These are phyloP conservation scores for Amyloporia xantha DNA, from an alignment of 768 basidiomycete species.

Conservation along the genomic window DNA sequence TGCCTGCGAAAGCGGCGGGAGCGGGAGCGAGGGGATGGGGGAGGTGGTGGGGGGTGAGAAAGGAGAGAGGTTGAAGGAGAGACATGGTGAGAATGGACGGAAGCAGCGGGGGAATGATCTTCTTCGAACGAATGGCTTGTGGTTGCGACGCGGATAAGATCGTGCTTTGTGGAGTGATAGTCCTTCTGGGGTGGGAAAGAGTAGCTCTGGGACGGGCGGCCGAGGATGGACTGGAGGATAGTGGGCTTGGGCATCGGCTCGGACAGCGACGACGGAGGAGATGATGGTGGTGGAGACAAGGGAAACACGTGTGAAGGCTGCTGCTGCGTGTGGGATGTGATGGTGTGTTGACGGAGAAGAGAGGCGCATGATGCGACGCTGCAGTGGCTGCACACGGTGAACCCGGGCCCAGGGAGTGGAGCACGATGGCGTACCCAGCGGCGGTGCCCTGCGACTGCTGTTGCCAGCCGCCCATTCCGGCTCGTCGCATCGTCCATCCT, in stretches of 20 bases:
- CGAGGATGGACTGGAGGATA: slow-evolving; percentile 53
- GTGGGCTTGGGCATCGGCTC: slow-evolving; percentile 47
- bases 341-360: not conserved
- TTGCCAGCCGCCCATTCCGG: too few relatives aligned
- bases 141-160: slow-evolving; percentile 42
- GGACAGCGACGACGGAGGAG: not conserved
- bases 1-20: not conserved
- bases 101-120: not conserved
- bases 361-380: not conserved
- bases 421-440: too few relatives aligned
- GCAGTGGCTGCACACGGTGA: too few relatives aligned
- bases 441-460: too few relatives aligned
- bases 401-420: too few relatives aligned
- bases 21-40: slow-evolving; percentile 8
- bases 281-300: too few relatives aligned
- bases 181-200: slow-evolving; percentile 35
- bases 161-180: slow-evolving; percentile 45
- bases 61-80: not conserved
- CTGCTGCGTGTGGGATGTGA: too few relatives aligned
- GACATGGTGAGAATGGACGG: not conserved
- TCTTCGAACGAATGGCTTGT: not conserved
- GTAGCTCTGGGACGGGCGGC: slow-evolving; percentile 61
- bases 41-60: slow-evolving; percentile 5
- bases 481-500: too few relatives aligned
- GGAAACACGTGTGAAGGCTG: too few relatives aligned